Base-by-base conservation (phyloP, 805 yeast genomes). In the Ogataea haglerorum region DNA sequence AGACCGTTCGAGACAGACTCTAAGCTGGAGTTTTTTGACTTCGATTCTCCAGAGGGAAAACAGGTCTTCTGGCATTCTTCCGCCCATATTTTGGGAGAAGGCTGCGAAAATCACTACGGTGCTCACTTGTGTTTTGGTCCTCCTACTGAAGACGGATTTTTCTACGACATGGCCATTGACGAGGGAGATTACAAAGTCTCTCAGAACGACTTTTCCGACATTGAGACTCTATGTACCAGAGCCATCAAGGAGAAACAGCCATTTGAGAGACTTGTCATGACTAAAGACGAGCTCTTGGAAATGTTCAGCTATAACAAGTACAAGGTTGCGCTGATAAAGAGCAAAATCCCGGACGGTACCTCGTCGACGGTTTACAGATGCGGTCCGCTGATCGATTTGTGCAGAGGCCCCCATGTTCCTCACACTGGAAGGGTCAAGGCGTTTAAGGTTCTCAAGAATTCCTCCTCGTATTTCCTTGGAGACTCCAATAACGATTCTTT, bases 61-160 rank as follows among this genome's bases (percentile, higher is more conserved):
- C 80, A 81, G 51, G 98, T 91, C 25, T 93, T 93, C 70, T 93
- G 99, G 99, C 99, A 93, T 66, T 93, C 99, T 2, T 85, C 96
- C 52, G 99, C 99, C 38, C 99, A 93, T 68, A 91, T 93, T 40
- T 72, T 93, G 55, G 99, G 99, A 68, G 99, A 93, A 72, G 91
- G 97, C 35, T 85, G 96, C 72, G 99, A 93, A 70, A 84, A 96
- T 65, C 93, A 88, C 65, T 73, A 83, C 63, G 98, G 97, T 53
- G 95, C 95, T 51, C 96, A 91, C 64, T 79, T 93, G 51, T 80
- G 87, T 64, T 71, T 81, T 49, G 99, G 99, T 52, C 99, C 99
- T 23, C 99, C 99, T 64, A 91, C 96, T 46, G 88, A 83, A 40
- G 98, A 91, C 50, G 99, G 99, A 33, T 93, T 93, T 70, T 93